Base-by-base conservation (phyloP, 495 filamentous ascomycete species). In the Neurospora cerealis region DNA sequence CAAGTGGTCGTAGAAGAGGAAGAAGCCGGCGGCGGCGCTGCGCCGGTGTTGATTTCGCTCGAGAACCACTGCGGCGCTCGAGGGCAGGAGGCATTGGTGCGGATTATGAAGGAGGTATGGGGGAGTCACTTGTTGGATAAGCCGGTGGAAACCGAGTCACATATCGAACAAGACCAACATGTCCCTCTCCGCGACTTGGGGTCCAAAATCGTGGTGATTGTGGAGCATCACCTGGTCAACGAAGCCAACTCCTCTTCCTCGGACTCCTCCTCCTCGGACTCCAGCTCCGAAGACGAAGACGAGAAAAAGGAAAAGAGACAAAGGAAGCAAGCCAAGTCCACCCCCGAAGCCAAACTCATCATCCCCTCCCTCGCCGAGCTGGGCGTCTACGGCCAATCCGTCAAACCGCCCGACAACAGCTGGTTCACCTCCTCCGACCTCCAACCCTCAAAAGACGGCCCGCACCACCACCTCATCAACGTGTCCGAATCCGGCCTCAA, bases 381-480 rank as follows among this genome's bases (percentile, higher is more conserved):
- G 2, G 87, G 87, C 24, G 83, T 89, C 37, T 89, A 88, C 72
- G 87, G 86, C 1, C 87, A 89, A 73, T 87, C 85, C 0, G 85
- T 88, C 19, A 89, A 89, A 73, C 87, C 87, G 0, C 76, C 74
- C 70, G 85, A 89, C 72, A 80, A 83, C 70, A 86, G 85, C 0
- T 89, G 87, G 87, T 87, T 82, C 75, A 79, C 83, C 11, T 39
- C 75, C 17, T 73, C 69, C 0, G 7, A 42, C 2, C 74, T 74
- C 1, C 37, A 54, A 2, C 40, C 11, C 1, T 76, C 87, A 4
- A 75, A 77, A 17, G 83, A 86, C 70, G 83, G 81, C 0, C 87
- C 87, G 7, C 86, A 85, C 70, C 84, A 88, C 77, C 87, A 88
- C 71, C 80, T 89, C 48, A 87, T 89, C 82, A 89, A 89, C 75